Evolutionary conservation across 2,329 filamentous ascomycete species (phyloP), one percentile per base, ranked within the genome.

Genomic region (Trichoderma sp.): DNA sequence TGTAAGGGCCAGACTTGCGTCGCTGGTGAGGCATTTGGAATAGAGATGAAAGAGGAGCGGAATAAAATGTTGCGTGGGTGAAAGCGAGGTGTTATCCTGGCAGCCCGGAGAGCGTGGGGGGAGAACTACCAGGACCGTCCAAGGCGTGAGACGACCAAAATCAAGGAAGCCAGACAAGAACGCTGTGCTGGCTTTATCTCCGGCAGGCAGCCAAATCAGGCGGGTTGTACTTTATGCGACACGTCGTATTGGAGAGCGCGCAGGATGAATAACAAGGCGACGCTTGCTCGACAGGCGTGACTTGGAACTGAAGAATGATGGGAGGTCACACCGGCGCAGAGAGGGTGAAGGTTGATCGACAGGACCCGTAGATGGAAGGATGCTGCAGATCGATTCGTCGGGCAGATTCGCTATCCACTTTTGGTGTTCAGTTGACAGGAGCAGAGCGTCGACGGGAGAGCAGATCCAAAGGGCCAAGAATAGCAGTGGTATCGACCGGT

Each of bases 1-100:
- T 79, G 71, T 75, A 78, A 75, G 84, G 82, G 67, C 84, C 83
- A 52, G 85, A 86, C 76, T 81, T 85, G 72, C 82, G 81, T 71
- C 84, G 81, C 66, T 79, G 80, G 74, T 87, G 84, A 75, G 85
- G 82, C 84, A 87, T 86, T 68, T 55, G 47, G 50, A 66, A 39
- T 50, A 24, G 19, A 48, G 64, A 39, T 44, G 24, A 12, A 48
- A 30, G 30, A 44, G 24, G 19, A 57, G 47, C n/a, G 28, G 28
- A 17, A 34, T 26, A 34, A 26, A 24, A 41, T 28, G 39, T 51
- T 51, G 64, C 24, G 50, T 48, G 58, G 52, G 14, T 39, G 39
- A 39, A 39, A 14, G 10, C 34, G 34, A 52, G 44, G 47, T 55
- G 45, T 54, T 63, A 66, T 66, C 64, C 64, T 63, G 64, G 64